Conservation (phyloP, 2,329 filamentous ascomycete genomes). For the Akanthomyces dipterigenus region DNA sequence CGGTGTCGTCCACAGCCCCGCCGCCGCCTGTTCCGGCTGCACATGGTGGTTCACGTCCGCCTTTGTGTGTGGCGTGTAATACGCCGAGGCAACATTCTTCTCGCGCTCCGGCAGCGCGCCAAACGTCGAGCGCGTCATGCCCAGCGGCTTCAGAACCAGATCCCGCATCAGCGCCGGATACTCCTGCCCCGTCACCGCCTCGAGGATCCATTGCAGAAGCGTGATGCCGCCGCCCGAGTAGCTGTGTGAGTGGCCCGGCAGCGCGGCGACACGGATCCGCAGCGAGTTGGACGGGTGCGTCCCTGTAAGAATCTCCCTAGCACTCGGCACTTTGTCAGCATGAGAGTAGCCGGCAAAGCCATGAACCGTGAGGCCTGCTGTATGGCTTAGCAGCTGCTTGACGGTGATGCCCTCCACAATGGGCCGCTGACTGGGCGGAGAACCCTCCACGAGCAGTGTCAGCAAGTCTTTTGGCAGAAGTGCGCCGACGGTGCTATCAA, state of each 20-base stretch:
- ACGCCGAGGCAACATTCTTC: conserved; percentile 10
- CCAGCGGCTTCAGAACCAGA: conserved; percentile 13
- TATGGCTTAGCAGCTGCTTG: conserved; percentile 16
- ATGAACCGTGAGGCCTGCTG: conserved; percentile 13
- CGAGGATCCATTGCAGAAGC: conserved; percentile 14
- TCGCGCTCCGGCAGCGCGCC: conserved; percentile 8
- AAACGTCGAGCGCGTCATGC: conserved; percentile 14
- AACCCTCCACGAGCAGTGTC: conserved; percentile 3
- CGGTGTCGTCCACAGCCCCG: conserved; percentile 19
- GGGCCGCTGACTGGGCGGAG: not conserved
- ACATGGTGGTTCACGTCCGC: conserved; percentile 8
- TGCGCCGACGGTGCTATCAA: conserved; percentile 8
- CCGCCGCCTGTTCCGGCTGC: conserved; percentile 14
- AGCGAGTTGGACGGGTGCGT: conserved; percentile 11
- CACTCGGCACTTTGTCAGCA: not conserved
- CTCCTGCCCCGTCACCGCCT: conserved; percentile 11
- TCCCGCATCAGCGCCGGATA: conserved; percentile 13
- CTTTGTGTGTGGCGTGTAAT: conserved; percentile 10
- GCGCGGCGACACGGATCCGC: conserved; percentile 8
- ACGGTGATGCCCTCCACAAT: conserved; percentile 13
- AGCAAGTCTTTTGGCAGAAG: conserved; percentile 12
- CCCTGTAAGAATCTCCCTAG: conserved; percentile 13
- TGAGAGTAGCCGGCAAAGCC: conserved; percentile 13
- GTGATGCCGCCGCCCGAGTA: conserved; percentile 15
- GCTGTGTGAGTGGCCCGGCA: conserved; percentile 11